Evolutionary conservation across 2,329 filamentous ascomycete species (phyloP), one percentile per base, ranked within the genome.

Genomic region (Trichoderma oligosporum): DNA sequence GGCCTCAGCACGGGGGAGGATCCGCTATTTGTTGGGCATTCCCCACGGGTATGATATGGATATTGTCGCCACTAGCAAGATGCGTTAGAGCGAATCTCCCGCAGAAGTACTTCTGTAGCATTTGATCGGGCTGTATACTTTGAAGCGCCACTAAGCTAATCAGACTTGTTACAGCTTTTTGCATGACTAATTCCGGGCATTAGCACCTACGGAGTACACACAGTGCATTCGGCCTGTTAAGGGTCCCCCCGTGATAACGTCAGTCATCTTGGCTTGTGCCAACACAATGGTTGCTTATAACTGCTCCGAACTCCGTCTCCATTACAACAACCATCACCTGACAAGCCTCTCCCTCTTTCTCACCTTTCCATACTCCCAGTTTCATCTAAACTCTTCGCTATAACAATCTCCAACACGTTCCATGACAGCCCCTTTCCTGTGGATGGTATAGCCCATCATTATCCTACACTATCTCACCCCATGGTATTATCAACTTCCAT

Each of bases 401-500:
- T 14, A 12, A 5, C 22, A 14, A 29, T 27, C 11, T 39, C 18
- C 44, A 56, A 29, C 44, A 42, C 24, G 12, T 22, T 27, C 48
- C 48, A 58, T 58, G 42, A 55, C 27, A 16, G 7, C 24, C 25
- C 12, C 18, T 25, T 14, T 31, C 41, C 49, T 42, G 14, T 39
- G 22, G 54, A 57, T 60, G 58, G 54, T 57, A 42, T 38, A 57
- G 42, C 44, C 41, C 58, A 49, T 59, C 57, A 27, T 24, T 22
- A 14, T 18, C 20, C 25, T 52, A 27, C 27, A n/a, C 38, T 36
- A 35, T 45, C 47, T 44, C 55, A 24, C 35, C 48, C 44, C 53
- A 42, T 57, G 56, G 57, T 62, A 47, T 55, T 59, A 25, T 58
- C 61, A 14, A 61, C 60, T 42, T 61, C 60, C 36, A 59, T 62